phyloP scores from a whole-genome alignment of 805 yeast genomes.

The Priceomyces carsonii region DNA sequence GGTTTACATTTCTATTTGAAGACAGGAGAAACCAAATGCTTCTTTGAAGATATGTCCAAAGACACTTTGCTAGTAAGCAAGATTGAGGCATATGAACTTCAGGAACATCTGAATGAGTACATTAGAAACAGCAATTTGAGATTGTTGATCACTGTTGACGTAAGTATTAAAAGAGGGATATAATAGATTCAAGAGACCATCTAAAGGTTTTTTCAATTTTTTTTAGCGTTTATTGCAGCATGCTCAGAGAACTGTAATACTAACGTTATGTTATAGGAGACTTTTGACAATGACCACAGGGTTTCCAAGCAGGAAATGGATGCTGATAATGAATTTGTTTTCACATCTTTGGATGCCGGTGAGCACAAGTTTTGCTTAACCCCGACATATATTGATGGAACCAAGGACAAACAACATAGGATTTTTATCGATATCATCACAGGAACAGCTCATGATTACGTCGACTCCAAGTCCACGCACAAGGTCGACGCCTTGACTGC shows the following conservation, averaged over 20 bases:
- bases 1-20: slow-evolving; percentile 79
- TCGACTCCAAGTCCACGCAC: slow-evolving; percentile 62
- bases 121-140: slow-evolving; percentile 56
- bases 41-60: slow-evolving; percentile 74
- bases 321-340: slow-evolving; percentile 68
- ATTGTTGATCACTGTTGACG: slow-evolving; percentile 69
- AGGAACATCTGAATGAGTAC: slow-evolving; percentile 47
- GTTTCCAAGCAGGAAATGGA: slow-evolving; percentile 68
- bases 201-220: not conserved
- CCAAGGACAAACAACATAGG: slow-evolving; percentile 61
- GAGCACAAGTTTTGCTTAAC: slow-evolving; percentile 80
- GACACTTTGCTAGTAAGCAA: slow-evolving; percentile 79
- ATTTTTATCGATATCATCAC: slow-evolving; percentile 71
- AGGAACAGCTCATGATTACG: slow-evolving; percentile 60
- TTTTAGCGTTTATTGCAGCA: too few relatives aligned
- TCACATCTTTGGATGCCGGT: slow-evolving; percentile 80
- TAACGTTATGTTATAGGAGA: slow-evolving; percentile 27
- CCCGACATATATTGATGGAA: slow-evolving; percentile 66
- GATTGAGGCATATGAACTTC: slow-evolving; percentile 67
- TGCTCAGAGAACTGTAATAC: too few relatives aligned
- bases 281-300: slow-evolving; percentile 80
- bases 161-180: too few relatives aligned
- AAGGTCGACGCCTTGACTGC: slow-evolving; percentile 45
- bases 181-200: too few relatives aligned
- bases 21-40: slow-evolving; percentile 78